Base-by-base conservation (phyloP, 768 basidiomycete species). In the Trametes cinnabarina region DNA sequence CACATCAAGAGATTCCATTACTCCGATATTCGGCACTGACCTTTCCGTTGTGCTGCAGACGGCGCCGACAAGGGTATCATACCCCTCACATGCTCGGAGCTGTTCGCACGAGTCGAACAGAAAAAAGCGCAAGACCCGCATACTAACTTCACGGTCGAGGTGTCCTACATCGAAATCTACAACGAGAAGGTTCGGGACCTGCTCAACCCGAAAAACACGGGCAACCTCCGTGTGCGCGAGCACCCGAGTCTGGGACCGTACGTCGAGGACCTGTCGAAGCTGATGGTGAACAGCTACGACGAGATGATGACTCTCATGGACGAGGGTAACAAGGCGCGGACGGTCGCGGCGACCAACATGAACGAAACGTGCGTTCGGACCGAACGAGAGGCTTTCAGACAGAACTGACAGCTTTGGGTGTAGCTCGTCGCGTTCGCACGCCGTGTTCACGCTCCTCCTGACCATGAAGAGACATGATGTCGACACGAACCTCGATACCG, bases 261-360 rank as follows among this genome's bases (percentile, higher is more conserved):
- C 71, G 97, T 99, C 50, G 97, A 99, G 75, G 94, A 96, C 76
- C 79, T 99, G 56, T 94, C 92, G 67, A 93, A 93, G 73, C 84
- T 98, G 53, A 88, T 88, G 26, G 97, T 98, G 43, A 87, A 83
- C 69, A 89, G 80, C 71, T 98, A 95, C 70, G 84, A 90, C 28
- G 96, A 97, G 71, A 97, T 99, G 90, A 96, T 97, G 90, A 93
- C 88, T 5, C 87, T 99, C 69, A 98, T 98, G 96, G 96, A 99
- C 76, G 96, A 99, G 72, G 96, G 96, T 37, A 99, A 98, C 74
- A 98, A 98, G 77, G 95, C 97, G 50, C 81, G 97, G 48, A 98
- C 97, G 14, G 96, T 99, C 22, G 97, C 97, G 20, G 95, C 97
- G 23, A 99, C 97, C 20, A 94, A 97, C 74, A 99, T 99, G 97